Evolutionary conservation across 768 basidiomycete species (phyloP).

Genomic region (Hypholoma fasciculare): DNA sequence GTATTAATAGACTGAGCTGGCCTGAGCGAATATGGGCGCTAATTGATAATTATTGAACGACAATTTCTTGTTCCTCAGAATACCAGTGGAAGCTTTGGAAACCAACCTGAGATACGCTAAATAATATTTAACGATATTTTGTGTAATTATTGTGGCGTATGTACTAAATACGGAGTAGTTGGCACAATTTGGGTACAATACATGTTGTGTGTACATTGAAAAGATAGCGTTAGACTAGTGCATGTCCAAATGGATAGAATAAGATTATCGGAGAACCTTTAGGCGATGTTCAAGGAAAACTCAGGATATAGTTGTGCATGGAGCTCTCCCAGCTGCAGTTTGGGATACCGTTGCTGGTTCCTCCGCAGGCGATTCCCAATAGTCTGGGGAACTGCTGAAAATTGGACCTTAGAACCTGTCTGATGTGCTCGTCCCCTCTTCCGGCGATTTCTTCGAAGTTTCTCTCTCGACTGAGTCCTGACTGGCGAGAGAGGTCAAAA

Average conservation of each 20-base stretch:
- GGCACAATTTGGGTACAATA: background rate
- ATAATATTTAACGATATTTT: too few relatives aligned
- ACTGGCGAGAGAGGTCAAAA: background rate
- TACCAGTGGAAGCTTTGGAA: too few relatives aligned
- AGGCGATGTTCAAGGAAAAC: conserved; percentile 46
- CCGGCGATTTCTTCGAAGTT: background rate
- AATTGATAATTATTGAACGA: too few relatives aligned
- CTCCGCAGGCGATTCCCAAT: conserved; percentile 42
- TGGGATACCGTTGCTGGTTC: conserved; percentile 33
- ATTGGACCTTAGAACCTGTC: conserved; percentile 6
- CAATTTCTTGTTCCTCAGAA: too few relatives aligned
- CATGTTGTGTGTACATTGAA: background rate
- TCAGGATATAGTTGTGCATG: conserved; percentile 65
- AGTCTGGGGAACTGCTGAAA: conserved; percentile 9
- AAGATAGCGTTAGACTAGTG: background rate
- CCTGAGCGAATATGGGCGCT: too few relatives aligned
- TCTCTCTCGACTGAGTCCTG: background rate
- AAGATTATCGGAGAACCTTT: background rate
- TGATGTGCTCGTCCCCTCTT: conserved; percentile 12
- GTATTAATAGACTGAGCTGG: too few relatives aligned
- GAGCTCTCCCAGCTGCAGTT: conserved; percentile 59
- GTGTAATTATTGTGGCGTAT: too few relatives aligned
- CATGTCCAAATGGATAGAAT: background rate
- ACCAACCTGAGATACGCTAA: too few relatives aligned
- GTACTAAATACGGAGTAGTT: background rate